Evolutionary conservation across 225 moss, liverwort and hornwort genomes (phyloP).

Genomic region (Takakia lepidozioides): DNA sequence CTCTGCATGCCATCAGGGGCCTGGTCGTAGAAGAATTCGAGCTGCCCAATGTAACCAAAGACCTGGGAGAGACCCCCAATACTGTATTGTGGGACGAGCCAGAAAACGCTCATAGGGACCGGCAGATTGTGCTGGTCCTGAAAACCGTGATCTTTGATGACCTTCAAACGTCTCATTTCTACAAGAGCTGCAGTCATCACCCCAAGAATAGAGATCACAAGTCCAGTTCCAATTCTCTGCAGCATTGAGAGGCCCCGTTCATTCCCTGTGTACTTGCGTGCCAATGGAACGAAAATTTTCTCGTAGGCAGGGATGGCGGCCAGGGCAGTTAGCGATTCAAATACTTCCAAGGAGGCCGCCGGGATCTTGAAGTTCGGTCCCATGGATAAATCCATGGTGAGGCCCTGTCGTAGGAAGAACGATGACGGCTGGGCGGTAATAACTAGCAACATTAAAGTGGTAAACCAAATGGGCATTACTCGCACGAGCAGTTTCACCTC

Average conservation of each 20-base stretch:
- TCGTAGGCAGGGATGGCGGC: slow-evolving; percentile 46
- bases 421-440: slow-evolving; percentile 37
- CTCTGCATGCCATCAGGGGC: slow-evolving; percentile 73
- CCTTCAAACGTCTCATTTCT: slow-evolving; percentile 29
- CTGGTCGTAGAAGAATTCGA: no score
- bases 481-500: slow-evolving; percentile 44
- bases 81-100: slow-evolving; percentile 38
- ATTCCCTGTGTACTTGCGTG: slow-evolving; percentile 25
- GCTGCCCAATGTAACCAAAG: slow-evolving; percentile 66
- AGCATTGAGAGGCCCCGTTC: slow-evolving; percentile 44
- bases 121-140: slow-evolving; percentile 10
- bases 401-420: slow-evolving; percentile 49
- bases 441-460: slow-evolving; percentile 31
- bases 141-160: slow-evolving; percentile 21
- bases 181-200: slow-evolving; percentile 37
- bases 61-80: slow-evolving; percentile 40
- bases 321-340: slow-evolving; percentile 22
- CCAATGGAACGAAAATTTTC: slow-evolving; percentile 21
- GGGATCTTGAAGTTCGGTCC: slow-evolving; percentile 31
- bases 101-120: slow-evolving; percentile 39
- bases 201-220: slow-evolving; percentile 24
- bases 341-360: slow-evolving; percentile 44
- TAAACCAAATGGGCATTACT: slow-evolving; percentile 54
- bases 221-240: slow-evolving; percentile 47
- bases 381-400: slow-evolving; percentile 40